phyloP scores from a whole-genome alignment of 257 asterid genomes.

The Gynochthodes officinalis region DNA sequence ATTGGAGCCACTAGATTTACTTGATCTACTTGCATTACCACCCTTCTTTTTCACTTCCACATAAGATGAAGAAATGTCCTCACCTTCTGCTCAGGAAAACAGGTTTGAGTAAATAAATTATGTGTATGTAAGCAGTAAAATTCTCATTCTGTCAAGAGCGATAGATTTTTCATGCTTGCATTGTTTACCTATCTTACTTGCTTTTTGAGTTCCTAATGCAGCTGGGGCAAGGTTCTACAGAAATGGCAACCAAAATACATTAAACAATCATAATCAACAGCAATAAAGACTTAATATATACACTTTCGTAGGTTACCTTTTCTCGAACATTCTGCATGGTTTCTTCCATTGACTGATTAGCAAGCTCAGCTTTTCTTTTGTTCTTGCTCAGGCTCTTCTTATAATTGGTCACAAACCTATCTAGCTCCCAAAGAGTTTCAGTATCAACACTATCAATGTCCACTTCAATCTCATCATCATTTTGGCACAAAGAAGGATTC shows the following conservation, averaged over 20 bases:
- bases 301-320: slow-evolving; percentile 36
- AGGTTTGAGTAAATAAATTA: slow-evolving; percentile 13
- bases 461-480: slow-evolving; percentile 89
- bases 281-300: not conserved
- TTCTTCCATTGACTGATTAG: slow-evolving; percentile 37
- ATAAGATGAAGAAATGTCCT: slow-evolving; percentile 38
- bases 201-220: slow-evolving; percentile 43
- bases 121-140: not conserved
- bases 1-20: slow-evolving; percentile 53
- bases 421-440: slow-evolving; percentile 98
- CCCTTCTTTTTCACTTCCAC: slow-evolving; percentile 42
- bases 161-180: slow-evolving; percentile 3
- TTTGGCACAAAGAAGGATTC: slow-evolving; percentile 67
- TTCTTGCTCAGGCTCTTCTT: slow-evolving; percentile 90
- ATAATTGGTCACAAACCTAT: slow-evolving; percentile 88
- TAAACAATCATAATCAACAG: not conserved
- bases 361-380: slow-evolving; percentile 87
- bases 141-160: not conserved
- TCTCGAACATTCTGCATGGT: slow-evolving; percentile 39
- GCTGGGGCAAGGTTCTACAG: slow-evolving; percentile 39
- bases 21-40: slow-evolving; percentile 40
- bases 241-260: slow-evolving; percentile 8
- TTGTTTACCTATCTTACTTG: slow-evolving; percentile 45
- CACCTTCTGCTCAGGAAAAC: slow-evolving; percentile 37
- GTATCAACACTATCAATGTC: slow-evolving; percentile 86